Evolutionary conservation across 257 asterid species (phyloP), one percentile per base, ranked within the genome.

Genomic region (Dorcoceras hygrometricum): DNA sequence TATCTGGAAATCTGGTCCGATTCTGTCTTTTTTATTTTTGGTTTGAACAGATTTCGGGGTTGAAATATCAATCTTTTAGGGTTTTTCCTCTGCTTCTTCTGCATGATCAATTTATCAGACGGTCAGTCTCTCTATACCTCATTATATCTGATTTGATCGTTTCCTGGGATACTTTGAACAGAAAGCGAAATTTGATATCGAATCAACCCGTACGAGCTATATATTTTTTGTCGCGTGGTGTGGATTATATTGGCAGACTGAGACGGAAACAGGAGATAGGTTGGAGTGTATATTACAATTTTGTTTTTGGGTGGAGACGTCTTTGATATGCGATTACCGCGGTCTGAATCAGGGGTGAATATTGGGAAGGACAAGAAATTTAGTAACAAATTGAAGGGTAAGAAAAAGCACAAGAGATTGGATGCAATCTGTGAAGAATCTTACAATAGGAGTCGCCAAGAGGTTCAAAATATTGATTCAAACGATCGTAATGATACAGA

Each of bases 341-440:
- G 77, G 79, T 70, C 82, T 63, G 83, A 72, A 32, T 82, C 88
- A 63, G 84, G 67, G 70, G 75, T n/a, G 64, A 78, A 79, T 76
- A 78, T 79, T 59, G 73, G 83, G 81, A 82, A 91, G 69, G 85
- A 81, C 81, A 74, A 78, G 71, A 81, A 77, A 57, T 39, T 76
- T 29, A 83, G 83, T 77, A 81, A 73, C 32, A 85, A 74, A 80
- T 71, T 71, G 48, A 85, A 84, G 86, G 80, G 80, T 71, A 94
- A 78, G 89, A 88, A 78, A 71, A 94, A 88, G 71, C 99, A 88
- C 34, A 90, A 87, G 82, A 87, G 83, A 59, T 77, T 94, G 76
- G 96, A 94, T 68, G 82, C 94, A 50, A 91, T 94, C 66, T 87
- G 86, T 70, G 99, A 94, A 66, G 77, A 77, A 22, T 83, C 86